Conservation (phyloP, 352 stramenopile species). For the Achlya hypogyna region DNA sequence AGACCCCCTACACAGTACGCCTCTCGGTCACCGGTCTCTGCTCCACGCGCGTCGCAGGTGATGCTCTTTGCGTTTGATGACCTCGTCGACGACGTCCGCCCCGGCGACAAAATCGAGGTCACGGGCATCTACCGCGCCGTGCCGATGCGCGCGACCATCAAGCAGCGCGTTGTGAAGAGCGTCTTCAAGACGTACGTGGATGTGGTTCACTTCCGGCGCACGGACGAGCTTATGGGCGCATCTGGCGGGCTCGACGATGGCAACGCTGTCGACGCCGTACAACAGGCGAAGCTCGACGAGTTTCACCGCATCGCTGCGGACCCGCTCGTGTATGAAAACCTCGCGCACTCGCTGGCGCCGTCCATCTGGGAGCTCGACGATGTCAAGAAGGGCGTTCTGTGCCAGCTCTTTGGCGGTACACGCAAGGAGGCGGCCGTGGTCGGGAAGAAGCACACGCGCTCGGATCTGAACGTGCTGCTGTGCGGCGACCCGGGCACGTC, state of each 20-base stretch:
- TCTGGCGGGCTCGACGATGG: not conserved
- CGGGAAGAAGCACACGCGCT: constrained; percentile 68
- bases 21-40: not conserved
- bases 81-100: constrained; percentile 94
- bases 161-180: constrained; percentile 90
- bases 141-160: constrained; percentile 88
- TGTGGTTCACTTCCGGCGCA: constrained; percentile 95
- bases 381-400: constrained; percentile 98
- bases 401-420: constrained; percentile 98
- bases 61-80: constrained; percentile 98
- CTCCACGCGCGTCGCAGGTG: constrained; percentile 26
- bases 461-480: constrained; percentile 98
- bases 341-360: constrained; percentile 68
- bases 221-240: constrained; percentile 59
- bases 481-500: constrained; percentile 96
- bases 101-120: constrained; percentile 94
- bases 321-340: constrained; percentile 72
- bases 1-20: constrained; percentile 91
- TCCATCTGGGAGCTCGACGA: constrained; percentile 95
- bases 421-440: constrained; percentile 51
- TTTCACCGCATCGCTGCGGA: constrained; percentile 70
- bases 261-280: constrained; percentile 20
- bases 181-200: constrained; percentile 99
- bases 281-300: constrained; percentile 37
- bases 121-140: constrained; percentile 97